These are phyloP conservation scores for Pestalotiopsis sp. DNA, from an alignment of 2,329 filamentous ascomycete genomes.

Conservation along the genomic window DNA sequence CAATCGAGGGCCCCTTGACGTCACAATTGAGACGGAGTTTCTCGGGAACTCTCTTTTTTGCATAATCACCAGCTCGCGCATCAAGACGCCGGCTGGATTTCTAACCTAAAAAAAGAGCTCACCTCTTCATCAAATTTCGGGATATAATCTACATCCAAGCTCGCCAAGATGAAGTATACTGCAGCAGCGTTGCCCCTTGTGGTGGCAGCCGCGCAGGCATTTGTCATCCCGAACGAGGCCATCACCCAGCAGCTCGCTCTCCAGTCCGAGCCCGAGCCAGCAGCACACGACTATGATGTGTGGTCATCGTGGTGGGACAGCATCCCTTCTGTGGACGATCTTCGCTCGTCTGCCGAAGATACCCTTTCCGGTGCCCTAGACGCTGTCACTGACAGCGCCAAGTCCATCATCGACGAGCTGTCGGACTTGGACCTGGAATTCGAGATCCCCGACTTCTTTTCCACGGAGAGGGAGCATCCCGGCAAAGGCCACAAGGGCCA, in stretches of 20 bases:
- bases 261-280: slow-evolving; percentile 16
- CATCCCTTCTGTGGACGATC: slow-evolving; percentile 17
- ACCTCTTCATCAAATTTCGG: background rate
- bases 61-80: background rate
- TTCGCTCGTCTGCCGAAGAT: slow-evolving; percentile 20
- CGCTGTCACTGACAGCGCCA: slow-evolving; percentile 18
- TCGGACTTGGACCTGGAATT: slow-evolving; percentile 13
- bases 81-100: background rate
- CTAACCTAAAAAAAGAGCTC: background rate
- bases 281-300: background rate
- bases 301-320: slow-evolving; percentile 21
- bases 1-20: background rate
- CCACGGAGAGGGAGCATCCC: slow-evolving; percentile 8
- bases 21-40: background rate
- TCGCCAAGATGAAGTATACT: slow-evolving; percentile 26
- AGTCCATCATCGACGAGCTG: slow-evolving; percentile 18
- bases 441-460: slow-evolving; percentile 23
- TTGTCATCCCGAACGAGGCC: slow-evolving; percentile 32
- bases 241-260: slow-evolving; percentile 28
- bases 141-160: background rate
- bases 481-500: slow-evolving; percentile 7
- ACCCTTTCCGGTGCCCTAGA: slow-evolving; percentile 17
- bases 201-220: slow-evolving; percentile 23
- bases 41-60: background rate
- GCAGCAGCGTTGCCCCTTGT: slow-evolving; percentile 22